These are phyloP conservation scores for Pleurotus tuber-regium DNA, from an alignment of 768 basidiomycete genomes.

Conservation along the genomic window DNA sequence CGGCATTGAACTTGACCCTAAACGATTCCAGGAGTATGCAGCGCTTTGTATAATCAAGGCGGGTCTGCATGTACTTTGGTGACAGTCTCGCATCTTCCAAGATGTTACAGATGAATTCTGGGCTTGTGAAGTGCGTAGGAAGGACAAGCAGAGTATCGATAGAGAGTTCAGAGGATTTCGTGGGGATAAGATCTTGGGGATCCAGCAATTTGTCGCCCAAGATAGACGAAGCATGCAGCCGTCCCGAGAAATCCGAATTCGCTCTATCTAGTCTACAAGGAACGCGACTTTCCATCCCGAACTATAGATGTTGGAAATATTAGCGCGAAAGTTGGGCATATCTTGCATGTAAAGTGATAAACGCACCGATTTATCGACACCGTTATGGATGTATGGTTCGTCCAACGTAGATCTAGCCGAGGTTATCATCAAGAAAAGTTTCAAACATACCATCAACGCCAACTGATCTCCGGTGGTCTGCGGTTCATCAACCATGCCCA, in stretches of 20 bases:
- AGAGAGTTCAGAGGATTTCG: neutral
- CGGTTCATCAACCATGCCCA: too few relatives aligned
- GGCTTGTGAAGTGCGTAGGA: neutral
- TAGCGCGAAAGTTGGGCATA: neutral
- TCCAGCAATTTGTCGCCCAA: neutral
- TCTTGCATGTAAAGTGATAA: neutral
- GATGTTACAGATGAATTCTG: slow-evolving; percentile 3
- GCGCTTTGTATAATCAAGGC: slow-evolving; percentile 2
- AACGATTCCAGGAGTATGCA: neutral
- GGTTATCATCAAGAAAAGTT: slow-evolving; percentile 3
- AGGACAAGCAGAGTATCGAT: slow-evolving; percentile 3
- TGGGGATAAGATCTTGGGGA: neutral
- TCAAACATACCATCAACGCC: neutral
- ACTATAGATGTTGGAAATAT: neutral
- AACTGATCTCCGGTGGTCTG: too few relatives aligned
- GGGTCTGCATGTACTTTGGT: neutral
- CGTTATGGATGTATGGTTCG: neutral
- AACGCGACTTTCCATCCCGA: neutral
- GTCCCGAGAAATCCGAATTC: neutral
- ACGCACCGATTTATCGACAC: neutral
- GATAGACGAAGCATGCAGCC: neutral
- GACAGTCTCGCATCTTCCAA: neutral
- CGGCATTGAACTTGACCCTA: neutral
- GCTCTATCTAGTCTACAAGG: neutral
- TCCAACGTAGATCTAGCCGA: neutral